phyloP scores from a whole-genome alignment of 306 rosid species.

The Glycine tomentella region DNA sequence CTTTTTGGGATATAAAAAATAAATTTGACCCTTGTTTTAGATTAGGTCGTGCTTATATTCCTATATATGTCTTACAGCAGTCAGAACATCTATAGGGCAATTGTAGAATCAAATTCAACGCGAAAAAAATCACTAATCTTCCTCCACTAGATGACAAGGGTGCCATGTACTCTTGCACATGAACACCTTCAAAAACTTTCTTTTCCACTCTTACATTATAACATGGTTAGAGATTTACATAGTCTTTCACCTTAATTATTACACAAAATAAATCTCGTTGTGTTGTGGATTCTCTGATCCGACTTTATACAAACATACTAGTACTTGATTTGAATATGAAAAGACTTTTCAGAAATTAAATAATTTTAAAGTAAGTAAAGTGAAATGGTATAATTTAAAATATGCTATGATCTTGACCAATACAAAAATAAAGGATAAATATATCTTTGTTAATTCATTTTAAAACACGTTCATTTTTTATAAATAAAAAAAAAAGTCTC shows the following conservation, averaged over 20 bases:
- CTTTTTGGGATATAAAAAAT: constrained; percentile 44
- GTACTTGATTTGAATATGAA: background rate
- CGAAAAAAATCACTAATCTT: constrained; percentile 47
- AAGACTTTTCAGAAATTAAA: background rate
- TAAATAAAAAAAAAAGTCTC: too few relatives aligned
- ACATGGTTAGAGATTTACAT: constrained; percentile 42
- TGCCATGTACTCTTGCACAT: constrained; percentile 50
- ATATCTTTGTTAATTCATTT: too few relatives aligned
- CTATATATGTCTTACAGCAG: constrained; percentile 11
- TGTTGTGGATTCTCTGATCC: constrained; percentile 22
- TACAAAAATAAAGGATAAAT: background rate
- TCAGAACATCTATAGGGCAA: constrained; percentile 35
- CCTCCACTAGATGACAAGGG: constrained; percentile 58
- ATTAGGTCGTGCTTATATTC: constrained; percentile 51
- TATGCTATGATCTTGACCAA: background rate
- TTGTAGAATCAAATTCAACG: constrained; percentile 19
- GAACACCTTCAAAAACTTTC: constrained; percentile 3
- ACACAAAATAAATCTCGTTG: constrained; percentile 9
- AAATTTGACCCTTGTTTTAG: constrained; percentile 43
- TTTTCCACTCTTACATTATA: constrained; percentile 35
- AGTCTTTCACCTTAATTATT: constrained; percentile 41
- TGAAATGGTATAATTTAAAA: background rate
- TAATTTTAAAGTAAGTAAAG: background rate
- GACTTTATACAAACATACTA: background rate
- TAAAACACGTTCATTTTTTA: too few relatives aligned